Conservation (phyloP, 345 rosid genomes). For the Euclidium syriacum region DNA sequence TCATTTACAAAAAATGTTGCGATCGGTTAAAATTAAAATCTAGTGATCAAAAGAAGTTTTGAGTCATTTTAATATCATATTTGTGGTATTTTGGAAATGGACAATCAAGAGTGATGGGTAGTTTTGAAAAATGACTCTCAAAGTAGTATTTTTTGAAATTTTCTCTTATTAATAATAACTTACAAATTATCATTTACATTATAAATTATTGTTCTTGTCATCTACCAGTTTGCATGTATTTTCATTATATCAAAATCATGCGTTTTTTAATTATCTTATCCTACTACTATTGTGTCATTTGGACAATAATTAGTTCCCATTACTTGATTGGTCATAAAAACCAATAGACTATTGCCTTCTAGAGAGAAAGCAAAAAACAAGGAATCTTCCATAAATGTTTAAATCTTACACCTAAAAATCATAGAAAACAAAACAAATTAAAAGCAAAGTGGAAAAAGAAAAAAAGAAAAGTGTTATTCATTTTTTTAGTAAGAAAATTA, state of each 20-base stretch:
- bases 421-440: background rate
- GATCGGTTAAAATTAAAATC: too few species aligned
- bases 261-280: background rate
- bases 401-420: background rate
- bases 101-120: too few species aligned
- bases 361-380: background rate
- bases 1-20: too few species aligned
- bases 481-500: background rate
- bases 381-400: conserved; percentile 22
- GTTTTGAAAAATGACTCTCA: too few species aligned
- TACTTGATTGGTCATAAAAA: conserved; percentile 10
- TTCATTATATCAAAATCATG: background rate
- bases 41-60: too few species aligned
- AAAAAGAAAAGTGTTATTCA: background rate
- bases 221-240: too few species aligned
- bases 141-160: too few species aligned
- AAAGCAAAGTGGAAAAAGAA: conserved; percentile 2
- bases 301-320: background rate
- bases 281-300: background rate
- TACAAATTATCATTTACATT: too few species aligned
- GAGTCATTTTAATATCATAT: too few species aligned
- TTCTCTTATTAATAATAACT: too few species aligned
- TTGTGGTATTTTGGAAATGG: too few species aligned
- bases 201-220: too few species aligned
- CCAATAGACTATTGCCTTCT: background rate